phyloP scores from a whole-genome alignment of 805 yeast species.

The Barnettozyma pratensis region DNA sequence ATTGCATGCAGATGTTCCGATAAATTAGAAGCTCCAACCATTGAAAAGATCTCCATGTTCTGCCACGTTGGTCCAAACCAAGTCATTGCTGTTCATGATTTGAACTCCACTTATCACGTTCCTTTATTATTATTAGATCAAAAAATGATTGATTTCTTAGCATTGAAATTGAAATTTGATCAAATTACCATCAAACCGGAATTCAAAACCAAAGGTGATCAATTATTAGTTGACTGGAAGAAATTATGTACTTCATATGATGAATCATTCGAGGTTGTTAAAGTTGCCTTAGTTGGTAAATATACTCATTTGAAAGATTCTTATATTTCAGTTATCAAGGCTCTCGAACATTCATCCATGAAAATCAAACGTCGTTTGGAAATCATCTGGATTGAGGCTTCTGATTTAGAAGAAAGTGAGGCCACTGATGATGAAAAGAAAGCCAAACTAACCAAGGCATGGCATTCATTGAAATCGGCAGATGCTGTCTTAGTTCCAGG shows the following conservation, averaged over 20 bases:
- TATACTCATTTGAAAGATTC: slow-evolving; percentile 95
- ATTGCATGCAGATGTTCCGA: slow-evolving; percentile 96
- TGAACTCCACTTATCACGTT: slow-evolving; percentile 94
- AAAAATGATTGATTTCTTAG: slow-evolving; percentile 68
- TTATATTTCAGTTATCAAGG: slow-evolving; percentile 88
- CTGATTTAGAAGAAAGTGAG: slow-evolving; percentile 77
- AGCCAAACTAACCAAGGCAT: slow-evolving; percentile 85
- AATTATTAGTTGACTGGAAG: slow-evolving; percentile 74
- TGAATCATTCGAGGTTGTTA: slow-evolving; percentile 77
- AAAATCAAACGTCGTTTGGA: slow-evolving; percentile 77
- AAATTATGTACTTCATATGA: slow-evolving; percentile 75
- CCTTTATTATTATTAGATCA: slow-evolving; percentile 89
- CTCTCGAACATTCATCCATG: slow-evolving; percentile 95
- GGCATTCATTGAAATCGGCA: slow-evolving; percentile 90
- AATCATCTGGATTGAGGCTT: slow-evolving; percentile 94
- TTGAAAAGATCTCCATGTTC: slow-evolving; percentile 95
- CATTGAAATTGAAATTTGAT: slow-evolving; percentile 59
- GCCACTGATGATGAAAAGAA: slow-evolving; percentile 57
- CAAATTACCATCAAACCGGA: slow-evolving; percentile 41
- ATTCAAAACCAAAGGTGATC: slow-evolving; percentile 59
- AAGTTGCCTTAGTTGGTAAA: slow-evolving; percentile 95
- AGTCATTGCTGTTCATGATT: slow-evolving; percentile 95
- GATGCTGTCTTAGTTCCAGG: slow-evolving; percentile 98
- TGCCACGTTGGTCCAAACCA: slow-evolving; percentile 99
- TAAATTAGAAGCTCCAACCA: slow-evolving; percentile 75